Percentiles rank a stretch among this genome's conserved stretches.
These are phyloP conservation scores for Kwoniella mangroviensis DNA, from an alignment of 768 basidiomycete species.

Conservation along the genomic window DNA sequence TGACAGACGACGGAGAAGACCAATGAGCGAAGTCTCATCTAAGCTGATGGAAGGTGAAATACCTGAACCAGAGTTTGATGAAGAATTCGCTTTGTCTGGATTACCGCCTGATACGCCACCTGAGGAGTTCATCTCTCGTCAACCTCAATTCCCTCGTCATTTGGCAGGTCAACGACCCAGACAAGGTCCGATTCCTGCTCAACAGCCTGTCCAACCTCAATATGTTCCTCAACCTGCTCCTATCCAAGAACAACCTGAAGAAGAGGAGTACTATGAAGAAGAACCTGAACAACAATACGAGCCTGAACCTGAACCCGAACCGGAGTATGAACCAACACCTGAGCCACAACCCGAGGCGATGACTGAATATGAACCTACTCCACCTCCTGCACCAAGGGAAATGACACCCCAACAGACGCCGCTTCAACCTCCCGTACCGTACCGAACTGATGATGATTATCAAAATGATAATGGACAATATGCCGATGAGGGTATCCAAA, in stretches of 20 bases:
- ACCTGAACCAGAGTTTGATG: constrained; percentile 44
- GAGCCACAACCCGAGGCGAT: constrained; percentile 25
- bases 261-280: constrained; percentile 20
- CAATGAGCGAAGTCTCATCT: constrained; percentile 27
- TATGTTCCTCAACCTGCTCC: constrained; percentile 21
- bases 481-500: constrained; percentile 23
- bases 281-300: constrained; percentile 14
- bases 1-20: constrained; percentile 25
- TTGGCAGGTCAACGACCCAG: constrained; percentile 16
- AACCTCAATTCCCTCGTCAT: constrained; percentile 34
- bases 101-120: constrained; percentile 49
- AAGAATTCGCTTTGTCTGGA: constrained; percentile 48
- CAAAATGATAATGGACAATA: constrained; percentile 25
- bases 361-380: constrained; percentile 23
- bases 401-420: constrained; percentile 7
- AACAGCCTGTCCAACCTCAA: constrained; percentile 5
- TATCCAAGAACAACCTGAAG: constrained; percentile 10
- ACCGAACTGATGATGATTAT: constrained; percentile 23
- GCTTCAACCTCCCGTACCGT: constrained; percentile 35
- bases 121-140: constrained; percentile 30
- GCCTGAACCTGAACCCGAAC: constrained; percentile 4
- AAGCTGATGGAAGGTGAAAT: constrained; percentile 40
- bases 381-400: constrained; percentile 12
- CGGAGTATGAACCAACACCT: constrained; percentile 8
- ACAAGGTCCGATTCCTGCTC: constrained; percentile 1